Base-by-base conservation (phyloP, 192 early-diverging fungal species). In the Spizellomyces sp. region DNA sequence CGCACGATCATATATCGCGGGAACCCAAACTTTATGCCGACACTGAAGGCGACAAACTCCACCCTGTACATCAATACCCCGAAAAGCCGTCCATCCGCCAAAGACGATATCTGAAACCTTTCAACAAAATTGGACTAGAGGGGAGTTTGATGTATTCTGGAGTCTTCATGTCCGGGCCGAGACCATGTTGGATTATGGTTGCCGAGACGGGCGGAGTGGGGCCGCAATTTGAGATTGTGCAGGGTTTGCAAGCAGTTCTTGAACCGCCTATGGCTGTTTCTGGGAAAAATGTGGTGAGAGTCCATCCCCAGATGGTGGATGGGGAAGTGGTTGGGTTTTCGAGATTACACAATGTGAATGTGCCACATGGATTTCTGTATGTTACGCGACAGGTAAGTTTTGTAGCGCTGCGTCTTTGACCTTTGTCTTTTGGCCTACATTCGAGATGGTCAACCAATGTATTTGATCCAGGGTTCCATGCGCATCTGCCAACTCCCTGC, bases 321-420 rank as follows among this genome's bases (percentile, higher is more conserved):
- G 88, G 89, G 15, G 80, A 68, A 15, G 79, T 95, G 9, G 75
- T 67, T 54, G 81, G 79, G n/a, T 94, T 95, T 74, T 83, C 90
- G 7, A 82, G 84, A 43, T 88, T 95, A 70, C 84, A 94, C 69
- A 92, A 92, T 68, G 78, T 90, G n/a, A 89, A 93, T 72, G 86
- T 87, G 22, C 79, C 80, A n/a, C 70, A 88, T 65, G 93, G 93
- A 8, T 94, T 95, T 69, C 79, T 90, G 42, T 90, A 90, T 44
- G 45, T 90, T 14, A 92, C 91, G 71, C 73, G 77, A 12, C 76
- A 90, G 80, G 92, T 92, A 80, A 44, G 58, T 57, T 15, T 19
- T 42, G 41, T 1, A 36, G 27, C 27, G 27, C 27, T 3, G 27
- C 27, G 27, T 36, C 27, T 36, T 36, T 36, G 27, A 36, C 27